phyloP scores from a whole-genome alignment of 179 eudicot genomes.

The Silene vulgaris region DNA sequence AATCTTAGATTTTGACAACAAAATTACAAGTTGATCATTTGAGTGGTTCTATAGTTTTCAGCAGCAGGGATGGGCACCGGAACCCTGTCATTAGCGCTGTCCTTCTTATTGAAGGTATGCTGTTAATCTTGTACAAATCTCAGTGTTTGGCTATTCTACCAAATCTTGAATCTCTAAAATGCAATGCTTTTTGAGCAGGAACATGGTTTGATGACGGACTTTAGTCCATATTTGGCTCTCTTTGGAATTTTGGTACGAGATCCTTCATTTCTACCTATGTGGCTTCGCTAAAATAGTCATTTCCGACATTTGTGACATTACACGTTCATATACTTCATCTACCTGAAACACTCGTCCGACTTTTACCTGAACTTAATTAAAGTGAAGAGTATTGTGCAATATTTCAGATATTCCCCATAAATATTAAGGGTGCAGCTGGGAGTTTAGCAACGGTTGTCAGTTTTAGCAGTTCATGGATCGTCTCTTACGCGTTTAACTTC shows the following conservation, averaged over 20 bases:
- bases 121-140: background rate
- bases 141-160: background rate
- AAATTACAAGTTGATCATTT: background rate
- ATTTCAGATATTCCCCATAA: constrained; percentile 39
- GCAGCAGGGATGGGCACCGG: constrained; percentile 34
- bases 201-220: constrained; percentile 29
- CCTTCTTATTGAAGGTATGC: constrained; percentile 37
- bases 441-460: constrained; percentile 29
- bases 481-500: constrained; percentile 37
- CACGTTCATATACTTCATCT: too few species aligned
- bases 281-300: too few species aligned
- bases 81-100: constrained; percentile 26
- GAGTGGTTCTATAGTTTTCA: constrained; percentile 26
- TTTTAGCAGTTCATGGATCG: constrained; percentile 34
- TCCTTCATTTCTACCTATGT: background rate
- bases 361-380: background rate
- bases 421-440: constrained; percentile 40
- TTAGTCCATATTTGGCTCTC: constrained; percentile 37
- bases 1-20: background rate
- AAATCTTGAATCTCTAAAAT: background rate
- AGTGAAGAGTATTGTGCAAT: background rate
- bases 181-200: constrained; percentile 28
- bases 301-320: too few species aligned
- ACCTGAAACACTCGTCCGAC: background rate
- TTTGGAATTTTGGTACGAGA: constrained; percentile 38